Conservation (phyloP, 75 land plant species). For the Adiantum capillusveneris region DNA sequence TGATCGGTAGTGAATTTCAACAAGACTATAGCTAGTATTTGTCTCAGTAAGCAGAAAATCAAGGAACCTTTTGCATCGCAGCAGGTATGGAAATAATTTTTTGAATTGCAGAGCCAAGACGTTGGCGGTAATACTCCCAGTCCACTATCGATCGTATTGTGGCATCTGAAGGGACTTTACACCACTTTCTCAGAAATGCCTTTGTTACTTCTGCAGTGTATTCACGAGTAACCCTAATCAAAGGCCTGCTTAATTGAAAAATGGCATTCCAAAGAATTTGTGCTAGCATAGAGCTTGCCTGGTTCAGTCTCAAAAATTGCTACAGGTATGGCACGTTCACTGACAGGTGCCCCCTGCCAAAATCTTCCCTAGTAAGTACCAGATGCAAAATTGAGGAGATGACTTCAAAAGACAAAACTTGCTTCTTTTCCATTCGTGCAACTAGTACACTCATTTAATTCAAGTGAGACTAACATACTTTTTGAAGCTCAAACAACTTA, state of each 20-base stretch:
- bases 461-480: no score
- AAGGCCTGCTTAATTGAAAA: no score
- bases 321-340: constrained; percentile 98
- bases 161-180: constrained; percentile 83
- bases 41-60: neutral
- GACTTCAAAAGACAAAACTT: no score
- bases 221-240: neutral
- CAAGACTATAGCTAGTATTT: neutral
- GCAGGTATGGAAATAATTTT: constrained; percentile 98
- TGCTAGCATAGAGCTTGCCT: no score
- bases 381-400: no score
- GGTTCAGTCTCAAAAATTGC: constrained; percentile 94
- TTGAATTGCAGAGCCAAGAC: constrained; percentile 91
- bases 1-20: no score
- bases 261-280: neutral
- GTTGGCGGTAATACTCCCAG: constrained; percentile 96
- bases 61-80: constrained; percentile 95
- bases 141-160: constrained; percentile 86
- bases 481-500: no score
- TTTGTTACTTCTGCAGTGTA: constrained; percentile 60
- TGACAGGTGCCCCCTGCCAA: constrained; percentile 92
- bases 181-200: constrained; percentile 82
- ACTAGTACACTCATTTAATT: no score
- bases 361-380: no score
- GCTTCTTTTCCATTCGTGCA: no score